Conservation (phyloP, 2,329 filamentous ascomycete genomes). For the Colletotrichum orchidophilum region DNA sequence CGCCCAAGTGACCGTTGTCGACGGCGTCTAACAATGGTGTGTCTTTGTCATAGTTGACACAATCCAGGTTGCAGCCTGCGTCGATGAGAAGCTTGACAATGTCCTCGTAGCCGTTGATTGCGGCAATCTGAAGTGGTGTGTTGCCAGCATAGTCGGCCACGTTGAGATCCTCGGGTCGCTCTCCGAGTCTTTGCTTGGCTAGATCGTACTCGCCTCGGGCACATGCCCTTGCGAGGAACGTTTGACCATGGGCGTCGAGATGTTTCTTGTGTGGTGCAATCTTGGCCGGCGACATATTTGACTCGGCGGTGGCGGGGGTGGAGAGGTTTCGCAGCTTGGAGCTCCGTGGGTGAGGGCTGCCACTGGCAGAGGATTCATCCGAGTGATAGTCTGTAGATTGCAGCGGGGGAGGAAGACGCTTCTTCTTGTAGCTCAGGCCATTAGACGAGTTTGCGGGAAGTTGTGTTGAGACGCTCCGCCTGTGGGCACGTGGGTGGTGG, state of each 20-base stretch:
- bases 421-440: slow-evolving; percentile 68
- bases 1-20: slow-evolving; percentile 91
- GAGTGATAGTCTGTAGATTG: slow-evolving; percentile 73
- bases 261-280: slow-evolving; percentile 83
- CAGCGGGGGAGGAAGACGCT: slow-evolving; percentile 68
- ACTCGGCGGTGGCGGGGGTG: slow-evolving; percentile 65
- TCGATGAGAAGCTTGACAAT: slow-evolving; percentile 90
- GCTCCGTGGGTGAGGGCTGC: slow-evolving; percentile 66
- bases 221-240: slow-evolving; percentile 88
- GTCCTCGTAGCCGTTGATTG: slow-evolving; percentile 84
- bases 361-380: slow-evolving; percentile 71
- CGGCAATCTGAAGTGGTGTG: slow-evolving; percentile 91
- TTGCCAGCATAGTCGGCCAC: slow-evolving; percentile 95
- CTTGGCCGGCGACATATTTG: slow-evolving; percentile 73
- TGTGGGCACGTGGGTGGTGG: slow-evolving; percentile 64
- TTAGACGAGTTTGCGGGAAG: slow-evolving; percentile 64
- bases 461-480: slow-evolving; percentile 72
- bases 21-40: slow-evolving; percentile 96
- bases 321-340: slow-evolving; percentile 66
- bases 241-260: slow-evolving; percentile 92
- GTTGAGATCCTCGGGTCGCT: slow-evolving; percentile 88
- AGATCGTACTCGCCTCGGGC: slow-evolving; percentile 84
- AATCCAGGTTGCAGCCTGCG: slow-evolving; percentile 86
- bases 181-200: slow-evolving; percentile 77
- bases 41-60: slow-evolving; percentile 82